A percentile compares a stretch with the other conserved stretches of the same genome.
These are phyloP conservation scores for Cyamopsis tetragonoloba DNA, from an alignment of 306 rosid species.

Conservation along the genomic window DNA sequence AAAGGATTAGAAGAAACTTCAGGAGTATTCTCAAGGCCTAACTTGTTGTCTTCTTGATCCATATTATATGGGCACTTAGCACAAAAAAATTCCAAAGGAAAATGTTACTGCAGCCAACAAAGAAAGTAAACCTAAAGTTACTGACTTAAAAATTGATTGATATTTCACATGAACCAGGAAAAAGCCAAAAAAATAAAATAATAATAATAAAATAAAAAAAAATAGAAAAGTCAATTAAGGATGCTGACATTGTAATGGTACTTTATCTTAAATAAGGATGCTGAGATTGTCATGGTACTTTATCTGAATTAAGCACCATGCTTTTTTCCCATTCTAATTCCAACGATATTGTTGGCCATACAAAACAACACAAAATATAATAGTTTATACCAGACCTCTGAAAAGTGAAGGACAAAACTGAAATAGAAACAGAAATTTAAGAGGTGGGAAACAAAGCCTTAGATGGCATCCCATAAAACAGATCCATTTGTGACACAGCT, in stretches of 20 bases:
- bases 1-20: background rate
- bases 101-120: conserved; percentile 15
- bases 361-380: background rate
- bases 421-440: background rate
- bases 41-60: conserved; percentile 40
- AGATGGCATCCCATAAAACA: background rate
- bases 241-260: background rate
- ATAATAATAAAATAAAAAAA: too few species aligned
- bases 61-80: background rate
- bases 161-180: background rate
- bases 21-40: conserved; percentile 11
- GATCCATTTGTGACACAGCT: background rate
- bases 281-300: background rate
- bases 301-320: background rate
- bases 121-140: background rate
- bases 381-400: background rate
- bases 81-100: background rate
- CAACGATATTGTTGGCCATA: background rate
- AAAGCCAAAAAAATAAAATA: background rate
- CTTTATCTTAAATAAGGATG: background rate
- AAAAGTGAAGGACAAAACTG: background rate
- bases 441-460: background rate
- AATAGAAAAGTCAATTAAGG: background rate
- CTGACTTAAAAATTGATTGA: background rate
- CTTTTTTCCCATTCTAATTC: background rate